phyloP scores from a whole-genome alignment of 1,284 basidiomycete species.

The Ustilago xerochloae region DNA sequence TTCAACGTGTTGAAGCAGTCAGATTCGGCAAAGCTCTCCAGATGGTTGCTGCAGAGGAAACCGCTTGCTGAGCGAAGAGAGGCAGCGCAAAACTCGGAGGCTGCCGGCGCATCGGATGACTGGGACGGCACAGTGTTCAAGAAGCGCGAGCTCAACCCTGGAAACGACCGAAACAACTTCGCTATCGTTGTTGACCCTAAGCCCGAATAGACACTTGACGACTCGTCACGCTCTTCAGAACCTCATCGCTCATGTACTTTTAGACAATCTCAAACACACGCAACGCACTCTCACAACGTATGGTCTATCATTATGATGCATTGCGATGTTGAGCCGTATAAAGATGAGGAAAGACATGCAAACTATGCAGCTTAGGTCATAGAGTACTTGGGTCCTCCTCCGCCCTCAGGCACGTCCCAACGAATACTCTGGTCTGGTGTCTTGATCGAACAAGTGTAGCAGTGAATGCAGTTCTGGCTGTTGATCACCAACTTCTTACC shows the following conservation, averaged over 20 bases:
- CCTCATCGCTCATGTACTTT: neutral
- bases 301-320: neutral
- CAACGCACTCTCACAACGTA: neutral
- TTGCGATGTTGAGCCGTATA: constrained; percentile 3
- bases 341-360: neutral
- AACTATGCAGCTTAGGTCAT: constrained; percentile 37
- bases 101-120: constrained; percentile 14
- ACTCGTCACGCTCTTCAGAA: neutral
- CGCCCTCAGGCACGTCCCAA: constrained; percentile 66
- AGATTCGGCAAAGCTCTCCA: constrained; percentile 68
- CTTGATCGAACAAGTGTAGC: constrained; percentile 67
- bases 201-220: constrained; percentile 6
- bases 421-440: constrained; percentile 64
- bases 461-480: constrained; percentile 75
- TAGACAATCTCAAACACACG: constrained; percentile 3
- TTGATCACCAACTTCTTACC: constrained; percentile 96
- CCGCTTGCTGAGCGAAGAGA: constrained; percentile 8
- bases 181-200: constrained; percentile 56
- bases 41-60: constrained; percentile 66
- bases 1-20: constrained; percentile 66
- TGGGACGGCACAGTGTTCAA: constrained; percentile 67
- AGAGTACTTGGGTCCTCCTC: constrained; percentile 66
- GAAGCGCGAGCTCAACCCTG: constrained; percentile 64
- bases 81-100: constrained; percentile 14
- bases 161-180: constrained; percentile 69